Percentiles rank a stretch among this genome's conserved stretches.
Conservation (phyloP, 176 grass and related monocot genomes). For the Alloteropsis semialata region DNA sequence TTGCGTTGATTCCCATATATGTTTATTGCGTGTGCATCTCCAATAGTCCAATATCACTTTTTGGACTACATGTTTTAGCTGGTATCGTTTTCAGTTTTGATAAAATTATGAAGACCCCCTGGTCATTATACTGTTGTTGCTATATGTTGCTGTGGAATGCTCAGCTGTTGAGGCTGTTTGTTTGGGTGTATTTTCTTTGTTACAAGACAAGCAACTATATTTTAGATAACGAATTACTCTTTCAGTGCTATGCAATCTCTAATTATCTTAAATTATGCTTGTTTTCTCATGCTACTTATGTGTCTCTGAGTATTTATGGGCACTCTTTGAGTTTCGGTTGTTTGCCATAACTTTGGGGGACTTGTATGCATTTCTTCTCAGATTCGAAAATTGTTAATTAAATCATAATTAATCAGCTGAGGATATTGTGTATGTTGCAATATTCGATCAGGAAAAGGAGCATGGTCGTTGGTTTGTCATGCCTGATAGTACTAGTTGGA, state of each 20-base stretch:
- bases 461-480: constrained; percentile 5
- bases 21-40: neutral
- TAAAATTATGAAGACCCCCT: neutral
- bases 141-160: neutral
- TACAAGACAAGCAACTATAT: neutral
- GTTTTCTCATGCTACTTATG: neutral
- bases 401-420: neutral
- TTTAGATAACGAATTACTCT: neutral
- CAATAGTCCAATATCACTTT: neutral
- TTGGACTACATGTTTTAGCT: neutral
- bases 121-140: neutral
- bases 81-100: neutral
- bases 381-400: neutral
- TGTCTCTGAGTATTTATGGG: neutral
- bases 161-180: neutral
- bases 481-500: neutral
- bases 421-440: neutral
- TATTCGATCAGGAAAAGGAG: neutral
- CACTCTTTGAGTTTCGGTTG: neutral
- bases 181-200: neutral
- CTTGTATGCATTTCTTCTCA: neutral
- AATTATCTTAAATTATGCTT: neutral
- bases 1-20: neutral
- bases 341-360: neutral
- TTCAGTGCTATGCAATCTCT: neutral